Conservation (phyloP, 192 early-diverging fungal genomes). For the Coemansia sp. region DNA sequence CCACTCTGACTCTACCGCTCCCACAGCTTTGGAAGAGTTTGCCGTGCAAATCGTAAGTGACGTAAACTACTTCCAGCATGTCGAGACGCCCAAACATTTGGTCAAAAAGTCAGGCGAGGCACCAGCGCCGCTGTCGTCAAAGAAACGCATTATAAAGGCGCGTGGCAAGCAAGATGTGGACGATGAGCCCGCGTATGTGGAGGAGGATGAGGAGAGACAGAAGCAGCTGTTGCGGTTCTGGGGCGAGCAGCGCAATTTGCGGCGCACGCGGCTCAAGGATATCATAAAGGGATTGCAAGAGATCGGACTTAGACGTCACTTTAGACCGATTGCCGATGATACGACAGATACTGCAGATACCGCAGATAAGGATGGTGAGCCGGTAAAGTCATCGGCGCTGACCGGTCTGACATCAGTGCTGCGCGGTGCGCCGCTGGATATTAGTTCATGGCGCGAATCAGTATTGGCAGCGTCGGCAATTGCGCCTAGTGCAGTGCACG, state of each 20-base stretch:
- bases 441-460: constrained; percentile 21
- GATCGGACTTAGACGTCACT: constrained; percentile 40
- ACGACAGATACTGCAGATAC: background rate
- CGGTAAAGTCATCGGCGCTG: background rate
- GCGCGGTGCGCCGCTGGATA: constrained; percentile 23
- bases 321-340: constrained; percentile 1
- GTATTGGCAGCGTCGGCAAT: background rate
- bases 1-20: background rate
- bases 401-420: constrained; percentile 23
- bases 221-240: constrained; percentile 38
- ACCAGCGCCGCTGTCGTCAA: constrained; percentile 1
- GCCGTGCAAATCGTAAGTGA: constrained; percentile 33
- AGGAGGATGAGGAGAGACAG: constrained; percentile 53
- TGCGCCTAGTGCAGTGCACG: constrained; percentile 9
- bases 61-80: constrained; percentile 42
- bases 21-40: constrained; percentile 31
- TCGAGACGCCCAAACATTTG: constrained; percentile 45
- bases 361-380: background rate
- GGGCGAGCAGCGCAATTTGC: constrained; percentile 55
- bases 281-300: constrained; percentile 45
- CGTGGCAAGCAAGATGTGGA: constrained; percentile 20
- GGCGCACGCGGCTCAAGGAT: constrained; percentile 48
- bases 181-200: constrained; percentile 18
- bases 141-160: constrained; percentile 31
- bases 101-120: constrained; percentile 12